Evolutionary conservation across 1,284 basidiomycete species (phyloP), one percentile per base, ranked within the genome.

Genomic region (Sporisorium graminicola): DNA sequence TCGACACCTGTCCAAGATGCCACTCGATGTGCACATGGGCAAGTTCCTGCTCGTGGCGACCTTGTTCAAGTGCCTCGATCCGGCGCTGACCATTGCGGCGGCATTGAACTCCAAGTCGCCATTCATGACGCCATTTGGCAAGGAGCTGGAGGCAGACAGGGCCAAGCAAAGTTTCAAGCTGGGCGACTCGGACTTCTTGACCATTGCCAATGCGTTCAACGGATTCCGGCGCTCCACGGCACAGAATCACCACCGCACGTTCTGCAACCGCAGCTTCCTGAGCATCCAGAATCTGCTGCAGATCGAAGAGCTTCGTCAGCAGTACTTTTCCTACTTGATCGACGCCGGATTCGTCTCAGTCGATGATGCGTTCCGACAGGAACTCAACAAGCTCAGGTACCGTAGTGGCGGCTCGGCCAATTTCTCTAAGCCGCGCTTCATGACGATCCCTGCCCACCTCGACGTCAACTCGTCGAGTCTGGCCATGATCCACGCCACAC

Each of bases 141-240:
- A 92, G 56, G 95, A 98, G 85, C 88, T 90, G 52, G 93, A 95
- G 81, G 95, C 96, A 0, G 92, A 95, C 80, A 89, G 90, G 4
- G 93, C 94, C 43, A 98, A 95, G 86, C 87, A 88, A 44, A 89
- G 89, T 2, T 98, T 99, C 88, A 90, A 91, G 74, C 87, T 89
- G 42, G 94, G 94, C 71, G 93, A 97, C 86, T 95, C 93, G n/a
- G 96, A 99, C 86, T 99, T 99, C 85, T 83, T 98, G 74, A 97
- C 95, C 0, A 90, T 96, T 47, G 94, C 95, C 81, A 93, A 95
- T 78, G 95, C 93, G 0, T 99, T 95, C 86, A 88, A 91, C 10
- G 91, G 90, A 69, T 99, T 96, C 95, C 89, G 94, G 20, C 89
- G 90, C 65, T 92, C 92, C n/a, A 92, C 90, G 22, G 88, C 89